These are phyloP conservation scores for Leptodontidium sp. DNA, from an alignment of 2,329 filamentous ascomycete genomes.

Conservation along the genomic window DNA sequence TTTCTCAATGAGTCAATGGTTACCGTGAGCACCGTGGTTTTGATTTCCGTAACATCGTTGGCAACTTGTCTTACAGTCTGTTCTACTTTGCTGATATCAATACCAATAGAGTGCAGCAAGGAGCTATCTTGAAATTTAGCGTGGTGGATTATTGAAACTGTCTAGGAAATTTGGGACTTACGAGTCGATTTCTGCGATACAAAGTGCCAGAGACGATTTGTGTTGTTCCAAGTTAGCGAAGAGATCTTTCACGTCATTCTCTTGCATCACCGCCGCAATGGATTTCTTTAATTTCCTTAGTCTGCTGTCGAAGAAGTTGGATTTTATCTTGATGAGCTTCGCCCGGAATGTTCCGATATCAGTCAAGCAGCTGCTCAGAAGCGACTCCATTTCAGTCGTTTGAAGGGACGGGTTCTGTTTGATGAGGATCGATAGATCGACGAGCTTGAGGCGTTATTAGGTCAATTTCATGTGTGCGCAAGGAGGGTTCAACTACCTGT, in stretches of 20 bases:
- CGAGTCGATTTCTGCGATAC: background rate
- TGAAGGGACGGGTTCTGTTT: background rate
- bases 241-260: conserved; percentile 13
- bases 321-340: background rate
- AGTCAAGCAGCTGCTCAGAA: background rate
- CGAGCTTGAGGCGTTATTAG: background rate
- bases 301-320: background rate
- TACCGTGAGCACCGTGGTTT: background rate
- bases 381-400: background rate
- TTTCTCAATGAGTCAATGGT: background rate
- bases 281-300: background rate
- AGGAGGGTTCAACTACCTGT: background rate
- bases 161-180: background rate
- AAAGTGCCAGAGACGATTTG: background rate
- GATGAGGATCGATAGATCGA: background rate
- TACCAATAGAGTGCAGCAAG: no score
- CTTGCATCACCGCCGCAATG: background rate
- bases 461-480: background rate
- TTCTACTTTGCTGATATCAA: no score
- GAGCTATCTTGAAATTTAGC: no score
- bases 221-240: conserved; percentile 7
- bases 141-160: no score
- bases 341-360: background rate
- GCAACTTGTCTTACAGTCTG: no score
- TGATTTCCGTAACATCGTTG: background rate